Base-by-base conservation (phyloP, 2,329 filamentous ascomycete genomes). In the Pseudogymnoascus sp. region DNA sequence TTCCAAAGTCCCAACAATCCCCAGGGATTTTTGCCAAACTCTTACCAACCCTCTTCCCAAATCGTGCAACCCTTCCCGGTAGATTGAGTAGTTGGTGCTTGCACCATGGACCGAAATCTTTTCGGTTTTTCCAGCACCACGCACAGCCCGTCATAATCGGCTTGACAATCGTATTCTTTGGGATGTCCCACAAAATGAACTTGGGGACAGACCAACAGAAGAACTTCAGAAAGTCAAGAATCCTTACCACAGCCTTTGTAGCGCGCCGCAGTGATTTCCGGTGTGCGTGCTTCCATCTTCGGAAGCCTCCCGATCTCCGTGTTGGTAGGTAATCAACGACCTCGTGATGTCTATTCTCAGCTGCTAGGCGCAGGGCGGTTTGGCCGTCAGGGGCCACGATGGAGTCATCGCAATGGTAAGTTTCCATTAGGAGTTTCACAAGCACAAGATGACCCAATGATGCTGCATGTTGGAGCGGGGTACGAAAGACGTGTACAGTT, bases 381-480 rank as follows among this genome's bases (percentile, higher is more conserved):
- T 79, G 75, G 0, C 79, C 80, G 61, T 81, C 78, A 4, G 77
- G 76, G 0, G 79, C 78, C 7, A 81, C 70, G 4, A 79, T 60
- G 1, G 71, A 68, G 67, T 81, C 79, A 65, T 81, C 74, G 11
- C 78, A 78, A 16, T 71, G 69, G 21, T 75, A 75, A 11, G 76
- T 73, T 16, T 77, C 72, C 56, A 77, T 69, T 11, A 82, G 69
- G 1, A 80, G 68, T 65, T 71, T 75, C 34, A 78, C 78, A 3
- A 81, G 64, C 3, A 76, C 71, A 3, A 80, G 65, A 8, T 76
- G 73, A 1, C 79, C 79, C 1, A 65, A 63, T 23, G 72, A 69
- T 1, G 79, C 78, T 2, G 79, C 80, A 0, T 76, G 68, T 73
- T 79, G 77, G 6, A 82, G 70, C 1, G 80, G 74, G 0, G 79